These are phyloP conservation scores for Lichtheimia hyalospora DNA, from an alignment of 371 early-diverging fungal genomes.

Conservation along the genomic window DNA sequence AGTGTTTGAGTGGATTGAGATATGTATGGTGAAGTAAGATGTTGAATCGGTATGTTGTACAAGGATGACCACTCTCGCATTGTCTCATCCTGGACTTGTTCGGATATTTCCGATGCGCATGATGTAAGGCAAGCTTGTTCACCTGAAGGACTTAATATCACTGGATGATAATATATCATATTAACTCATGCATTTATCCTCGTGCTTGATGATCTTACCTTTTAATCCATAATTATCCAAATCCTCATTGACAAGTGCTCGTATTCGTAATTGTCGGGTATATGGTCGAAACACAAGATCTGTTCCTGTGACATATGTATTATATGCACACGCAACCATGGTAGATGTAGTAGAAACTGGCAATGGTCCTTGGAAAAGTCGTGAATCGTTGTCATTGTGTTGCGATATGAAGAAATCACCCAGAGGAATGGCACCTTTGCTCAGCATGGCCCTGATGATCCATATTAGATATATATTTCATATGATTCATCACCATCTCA, in stretches of 20 bases:
- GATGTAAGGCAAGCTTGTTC: constrained; percentile 25
- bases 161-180: constrained; percentile 11
- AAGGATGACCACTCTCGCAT: constrained; percentile 33
- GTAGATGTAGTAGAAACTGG: background rate
- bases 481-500: no score
- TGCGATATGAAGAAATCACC: constrained; percentile 39
- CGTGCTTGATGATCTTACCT: constrained; percentile 14
- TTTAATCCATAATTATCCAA: constrained; percentile 18
- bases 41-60: constrained; percentile 28
- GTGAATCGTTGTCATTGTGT: no score
- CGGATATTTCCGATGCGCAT: constrained; percentile 14
- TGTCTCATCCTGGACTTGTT: constrained; percentile 21
- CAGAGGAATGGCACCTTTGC: constrained; percentile 34
- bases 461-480: background rate
- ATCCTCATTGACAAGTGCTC: constrained; percentile 13
- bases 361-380: no score
- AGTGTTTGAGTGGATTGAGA: background rate
- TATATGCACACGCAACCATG: constrained; percentile 30
- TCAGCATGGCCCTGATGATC: constrained; percentile 24
- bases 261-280: constrained; percentile 32
- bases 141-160: constrained; percentile 35
- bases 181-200: constrained; percentile 2
- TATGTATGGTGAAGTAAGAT: constrained; percentile 4
- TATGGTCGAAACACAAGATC: constrained; percentile 43
- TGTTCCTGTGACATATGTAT: constrained; percentile 38